Evolutionary conservation across 441 rosid genomes (phyloP).

Genomic region (Cnidoscolus chayamansa): DNA sequence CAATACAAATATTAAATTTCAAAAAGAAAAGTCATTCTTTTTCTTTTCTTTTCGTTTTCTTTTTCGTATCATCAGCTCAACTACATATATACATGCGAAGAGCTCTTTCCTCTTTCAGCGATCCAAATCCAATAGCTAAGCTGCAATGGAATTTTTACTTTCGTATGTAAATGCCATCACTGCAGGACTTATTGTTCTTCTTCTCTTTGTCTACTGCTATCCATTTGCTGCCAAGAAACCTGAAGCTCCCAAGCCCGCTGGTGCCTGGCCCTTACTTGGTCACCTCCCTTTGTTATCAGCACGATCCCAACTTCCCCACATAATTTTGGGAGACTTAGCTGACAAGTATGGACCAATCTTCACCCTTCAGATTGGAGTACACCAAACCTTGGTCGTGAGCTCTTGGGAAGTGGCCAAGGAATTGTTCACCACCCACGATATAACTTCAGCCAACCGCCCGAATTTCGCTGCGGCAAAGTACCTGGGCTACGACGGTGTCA

Average conservation of each 20-base stretch:
- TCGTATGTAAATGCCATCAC: background rate
- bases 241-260: background rate
- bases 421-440: slow-evolving; percentile 25
- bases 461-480: background rate
- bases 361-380: slow-evolving; percentile 14
- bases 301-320: slow-evolving; percentile 6
- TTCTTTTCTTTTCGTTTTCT: too few relatives aligned
- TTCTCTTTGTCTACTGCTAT: background rate
- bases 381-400: slow-evolving; percentile 19
- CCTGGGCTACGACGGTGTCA: slow-evolving; percentile 23
- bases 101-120: background rate
- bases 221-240: background rate
- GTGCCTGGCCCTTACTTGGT: slow-evolving; percentile 15
- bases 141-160: background rate
- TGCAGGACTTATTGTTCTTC: background rate
- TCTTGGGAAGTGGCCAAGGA: slow-evolving; percentile 25
- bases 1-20: too few relatives aligned
- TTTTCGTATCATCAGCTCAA: too few relatives aligned
- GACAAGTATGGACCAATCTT: slow-evolving; percentile 27
- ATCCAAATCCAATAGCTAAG: background rate
- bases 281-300: slow-evolving; percentile 26
- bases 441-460: slow-evolving; percentile 17
- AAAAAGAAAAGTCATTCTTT: too few relatives aligned
- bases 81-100: background rate
- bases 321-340: slow-evolving; percentile 16